Evolutionary conservation across 2,329 filamentous ascomycete genomes (phyloP), one percentile per base, ranked within the genome.

Genomic region (Malbranchea cinnamomea): DNA sequence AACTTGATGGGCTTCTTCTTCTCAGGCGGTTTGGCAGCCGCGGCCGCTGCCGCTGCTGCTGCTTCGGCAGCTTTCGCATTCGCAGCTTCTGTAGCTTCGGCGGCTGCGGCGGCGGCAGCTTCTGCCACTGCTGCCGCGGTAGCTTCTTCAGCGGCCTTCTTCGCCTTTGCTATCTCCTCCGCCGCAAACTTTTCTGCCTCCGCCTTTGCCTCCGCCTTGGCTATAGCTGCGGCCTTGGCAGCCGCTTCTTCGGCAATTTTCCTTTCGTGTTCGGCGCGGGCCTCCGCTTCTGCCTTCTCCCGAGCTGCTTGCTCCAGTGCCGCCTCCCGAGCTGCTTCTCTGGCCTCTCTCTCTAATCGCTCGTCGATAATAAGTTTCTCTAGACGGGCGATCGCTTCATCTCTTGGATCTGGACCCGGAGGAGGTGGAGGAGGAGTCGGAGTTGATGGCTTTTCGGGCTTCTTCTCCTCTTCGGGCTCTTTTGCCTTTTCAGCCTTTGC

Each of bases 1-100:
- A 92, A 92, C 42, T 76, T 77, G 51, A 93, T 81, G 2, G 80
- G 81, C 24, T 74, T 64, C 52, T 82, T 79, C 41, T 65, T 64
- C 33, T 65, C 61, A n/a, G 68, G 63, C 2, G 64, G 59, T n/a
- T 53, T 48, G 11, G 39, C 41, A 16, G 44, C 46, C 16, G 39
- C 48, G n/a, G 46, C 46, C 8, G 50, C 46, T 20, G 45, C 42
- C 8, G 44, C 38, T 6, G 48, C 46, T 15, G 44, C 46, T 15
- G 44, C 50, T 16, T 49, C 48, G 15, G 46, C 48, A 25, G 43
- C 47, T 15, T 47, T 46, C 3, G 47, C 43, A 21, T 42, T 47
- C 22, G 44, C 43, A 11, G 51, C 40, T 6, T 54, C 49, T 0
- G 48, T 48, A 14, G 47, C 52, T 9, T 42, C 46, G 11, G 50